Conservation (phyloP, 169 alveolate genomes). For the Ichthyophthirius multifiliis region DNA sequence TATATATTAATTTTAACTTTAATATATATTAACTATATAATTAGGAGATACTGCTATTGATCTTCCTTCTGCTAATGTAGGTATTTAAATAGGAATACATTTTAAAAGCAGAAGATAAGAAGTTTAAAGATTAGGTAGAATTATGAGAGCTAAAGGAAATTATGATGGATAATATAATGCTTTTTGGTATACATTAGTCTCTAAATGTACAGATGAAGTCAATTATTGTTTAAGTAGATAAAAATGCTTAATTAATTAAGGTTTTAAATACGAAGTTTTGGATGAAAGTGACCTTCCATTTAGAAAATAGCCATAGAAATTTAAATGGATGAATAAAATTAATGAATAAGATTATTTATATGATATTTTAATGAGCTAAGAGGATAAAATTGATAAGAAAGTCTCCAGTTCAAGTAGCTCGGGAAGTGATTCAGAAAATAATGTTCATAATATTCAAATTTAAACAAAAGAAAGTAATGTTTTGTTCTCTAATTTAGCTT, state of each 20-base stretch:
- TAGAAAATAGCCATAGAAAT: conserved; percentile 18
- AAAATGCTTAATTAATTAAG: conserved; percentile 95
- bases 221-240: conserved; percentile 96
- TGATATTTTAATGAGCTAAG: not conserved
- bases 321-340: conserved; percentile 8
- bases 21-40: too few relatives aligned
- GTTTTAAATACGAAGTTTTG: conserved; percentile 31
- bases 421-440: too few relatives aligned
- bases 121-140: conserved; percentile 99
- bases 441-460: too few relatives aligned
- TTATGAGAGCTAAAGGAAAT: conserved; percentile 96
- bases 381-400: too few relatives aligned
- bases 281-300: conserved; percentile 35
- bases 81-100: conserved; percentile 97
- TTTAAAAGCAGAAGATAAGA: conserved; percentile 98
- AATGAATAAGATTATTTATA: conserved; percentile 19
- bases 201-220: conserved; percentile 98
- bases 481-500: too few relatives aligned
- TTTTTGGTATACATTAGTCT: conserved; percentile 95
- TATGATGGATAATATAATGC: conserved; percentile 90
- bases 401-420: too few relatives aligned
- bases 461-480: too few relatives aligned
- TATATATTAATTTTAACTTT: too few relatives aligned
- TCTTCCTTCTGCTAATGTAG: conserved; percentile 98
- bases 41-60: conserved; percentile 99